Base-by-base conservation (phyloP, 352 stramenopile species). In the Globisporangium cystogenes region DNA sequence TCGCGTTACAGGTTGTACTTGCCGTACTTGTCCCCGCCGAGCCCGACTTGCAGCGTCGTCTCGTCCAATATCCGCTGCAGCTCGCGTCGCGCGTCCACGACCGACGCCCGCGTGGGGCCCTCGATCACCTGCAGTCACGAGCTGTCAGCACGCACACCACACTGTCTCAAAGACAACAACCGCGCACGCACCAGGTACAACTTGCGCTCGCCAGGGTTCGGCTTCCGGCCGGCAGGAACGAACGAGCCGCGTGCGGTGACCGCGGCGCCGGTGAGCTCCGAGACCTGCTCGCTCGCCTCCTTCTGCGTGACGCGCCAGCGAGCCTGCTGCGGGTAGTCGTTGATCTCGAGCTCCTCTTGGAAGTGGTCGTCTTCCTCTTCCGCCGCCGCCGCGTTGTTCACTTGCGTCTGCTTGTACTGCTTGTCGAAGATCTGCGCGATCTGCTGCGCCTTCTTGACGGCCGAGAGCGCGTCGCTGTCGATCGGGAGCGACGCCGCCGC, bases 281-380 rank as follows among this genome's bases (percentile, higher is more conserved):
- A 67, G 7, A 98, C 81, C 16, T 78, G 76, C 44, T 96, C 81
- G 21, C 87, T 84, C 33, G 84, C 79, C 26, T 97, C 86, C 53
- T 93, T 95, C 48, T 95, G 84, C 24, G 82, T 91, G 45, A 95
- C 85, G 47, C 78, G 90, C 72, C 79, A 95, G 14, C 90, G 77
- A 49, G 89, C 92, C 59, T 96, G 85, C 63, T 95, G 80, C 4
- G 92, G 90, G 63, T 97, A 98, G 54, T 98, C 92, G 64, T 98
- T 98, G 67, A 98, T 97, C 59, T 96, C 90, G 18, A 98, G 68
- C 57, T 98, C 90, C 59, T 96, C 84, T 11, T 76, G 68, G 52
- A 94, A 96, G 53, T 95, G 82, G 35, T 73, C 74, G 44, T 91
- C 71, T 33, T 64, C 63, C 23, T 51, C 57, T 18, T 41, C 65